Percentiles rank a stretch among this genome's conserved stretches.
Conservation (phyloP, 495 filamentous ascomycete genomes). For the Penicillium tannophilum region DNA sequence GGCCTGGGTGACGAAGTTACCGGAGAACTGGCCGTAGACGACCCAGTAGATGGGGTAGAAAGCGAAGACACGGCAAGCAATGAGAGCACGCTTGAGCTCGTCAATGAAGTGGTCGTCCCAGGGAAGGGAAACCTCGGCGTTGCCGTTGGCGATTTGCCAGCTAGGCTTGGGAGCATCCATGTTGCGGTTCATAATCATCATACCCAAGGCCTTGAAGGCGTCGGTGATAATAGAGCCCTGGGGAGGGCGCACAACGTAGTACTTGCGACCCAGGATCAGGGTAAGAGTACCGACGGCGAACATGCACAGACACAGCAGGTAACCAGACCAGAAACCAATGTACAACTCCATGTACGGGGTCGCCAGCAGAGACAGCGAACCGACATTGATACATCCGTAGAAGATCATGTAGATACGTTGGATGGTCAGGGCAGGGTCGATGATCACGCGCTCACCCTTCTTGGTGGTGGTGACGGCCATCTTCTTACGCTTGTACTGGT, state of each 20-base stretch:
- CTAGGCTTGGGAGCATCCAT: conserved; percentile 63
- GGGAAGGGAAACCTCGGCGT: conserved; percentile 33
- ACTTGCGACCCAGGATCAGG: conserved; percentile 56
- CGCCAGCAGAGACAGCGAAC: conserved; percentile 63
- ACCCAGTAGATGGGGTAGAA: conserved; percentile 66
- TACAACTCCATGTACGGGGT: conserved; percentile 68
- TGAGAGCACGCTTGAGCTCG: conserved; percentile 59
- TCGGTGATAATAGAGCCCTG: conserved; percentile 64
- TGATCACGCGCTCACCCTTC: conserved; percentile 72
- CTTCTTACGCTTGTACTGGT: conserved; percentile 71
- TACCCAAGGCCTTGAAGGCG: conserved; percentile 61
- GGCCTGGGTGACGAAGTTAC: conserved; percentile 61
- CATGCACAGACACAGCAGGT: conserved; percentile 66
- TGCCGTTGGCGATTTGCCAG: conserved; percentile 52
- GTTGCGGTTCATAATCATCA: conserved; percentile 56
- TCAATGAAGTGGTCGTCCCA: conserved; percentile 69
- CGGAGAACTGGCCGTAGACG: conserved; percentile 59
- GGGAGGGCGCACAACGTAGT: conserved; percentile 63
- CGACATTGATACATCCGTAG: conserved; percentile 79
- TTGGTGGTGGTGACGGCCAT: conserved; percentile 53
- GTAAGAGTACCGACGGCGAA: conserved; percentile 57
- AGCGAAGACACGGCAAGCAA: conserved; percentile 62
- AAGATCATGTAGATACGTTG: conserved; percentile 77
- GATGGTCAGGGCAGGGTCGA: conserved; percentile 73
- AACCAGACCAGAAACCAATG: conserved; percentile 75